Conservation (phyloP, 1,284 basidiomycete species). For the Serendipita sp. region DNA sequence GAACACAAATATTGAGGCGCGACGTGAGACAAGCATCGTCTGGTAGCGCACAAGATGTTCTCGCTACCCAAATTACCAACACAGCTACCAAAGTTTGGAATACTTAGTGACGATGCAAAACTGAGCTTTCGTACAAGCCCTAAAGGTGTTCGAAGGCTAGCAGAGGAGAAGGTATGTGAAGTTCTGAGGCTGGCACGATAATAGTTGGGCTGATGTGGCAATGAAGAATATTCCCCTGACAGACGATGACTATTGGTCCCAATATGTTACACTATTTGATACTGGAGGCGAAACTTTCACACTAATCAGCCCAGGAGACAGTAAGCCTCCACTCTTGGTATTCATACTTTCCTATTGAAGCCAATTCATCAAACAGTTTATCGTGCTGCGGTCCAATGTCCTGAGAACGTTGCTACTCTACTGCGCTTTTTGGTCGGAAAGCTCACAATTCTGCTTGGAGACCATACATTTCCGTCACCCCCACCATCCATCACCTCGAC, state of each 20-base stretch:
- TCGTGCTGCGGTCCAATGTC: conserved; percentile 63
- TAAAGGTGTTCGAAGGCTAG: conserved; percentile 61
- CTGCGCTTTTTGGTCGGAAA: conserved; percentile 59
- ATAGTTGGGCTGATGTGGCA: neutral
- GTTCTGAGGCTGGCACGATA: neutral
- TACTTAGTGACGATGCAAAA: conserved; percentile 77
- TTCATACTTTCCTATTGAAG: conserved; percentile 9
- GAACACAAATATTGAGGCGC: too few species aligned
- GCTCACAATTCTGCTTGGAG: conserved; percentile 67
- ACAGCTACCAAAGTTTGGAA: conserved; percentile 54
- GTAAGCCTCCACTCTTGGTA: conserved; percentile 30
- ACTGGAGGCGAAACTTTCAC: conserved; percentile 79
- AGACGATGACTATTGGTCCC: conserved; percentile 27
- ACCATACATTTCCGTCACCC: conserved; percentile 65
- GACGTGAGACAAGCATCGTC: too few species aligned
- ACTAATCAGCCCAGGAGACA: conserved; percentile 70
- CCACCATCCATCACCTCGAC: conserved; percentile 53
- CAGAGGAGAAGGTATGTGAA: conserved; percentile 48
- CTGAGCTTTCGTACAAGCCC: conserved; percentile 73
- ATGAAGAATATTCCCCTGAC: conserved; percentile 52
- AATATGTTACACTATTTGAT: conserved; percentile 78
- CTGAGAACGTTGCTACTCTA: conserved; percentile 73
- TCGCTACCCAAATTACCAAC: conserved; percentile 38
- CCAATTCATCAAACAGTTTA: conserved; percentile 38
- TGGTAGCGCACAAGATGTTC: too few species aligned